Evolutionary conservation across 352 stramenopile species (phyloP).

Genomic region (Globisporangium cylindrosporum): DNA sequence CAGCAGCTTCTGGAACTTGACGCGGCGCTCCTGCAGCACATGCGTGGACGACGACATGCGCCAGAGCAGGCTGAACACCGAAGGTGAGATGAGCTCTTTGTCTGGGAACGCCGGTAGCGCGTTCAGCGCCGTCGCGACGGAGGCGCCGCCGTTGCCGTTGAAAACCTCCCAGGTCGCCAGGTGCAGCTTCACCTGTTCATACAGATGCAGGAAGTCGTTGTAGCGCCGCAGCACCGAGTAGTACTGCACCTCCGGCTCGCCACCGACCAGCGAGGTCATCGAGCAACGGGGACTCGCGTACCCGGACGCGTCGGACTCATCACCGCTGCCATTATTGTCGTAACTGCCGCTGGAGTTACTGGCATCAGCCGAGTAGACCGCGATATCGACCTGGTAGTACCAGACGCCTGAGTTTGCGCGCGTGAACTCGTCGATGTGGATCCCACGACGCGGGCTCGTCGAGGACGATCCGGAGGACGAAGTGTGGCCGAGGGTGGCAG

Average conservation of each 20-base stretch:
- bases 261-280: neutral
- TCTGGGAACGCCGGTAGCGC: constrained; percentile 43
- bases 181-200: constrained; percentile 36
- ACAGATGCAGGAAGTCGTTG: constrained; percentile 60
- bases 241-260: constrained; percentile 28
- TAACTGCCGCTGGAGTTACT: constrained; percentile 14
- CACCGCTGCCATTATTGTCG: constrained; percentile 9
- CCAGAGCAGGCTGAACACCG: constrained; percentile 47
- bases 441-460: neutral
- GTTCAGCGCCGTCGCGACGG: constrained; percentile 2
- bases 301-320: constrained; percentile 19
- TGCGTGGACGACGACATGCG: constrained; percentile 37
- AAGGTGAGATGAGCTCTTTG: constrained; percentile 53
- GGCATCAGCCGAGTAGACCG: constrained; percentile 21
- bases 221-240: constrained; percentile 70
- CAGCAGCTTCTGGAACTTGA: constrained; percentile 51
- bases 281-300: constrained; percentile 13
- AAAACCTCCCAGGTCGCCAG: constrained; percentile 18
- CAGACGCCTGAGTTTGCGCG: constrained; percentile 47
- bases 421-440: constrained; percentile 54
- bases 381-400: constrained; percentile 72
- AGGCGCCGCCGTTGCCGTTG: neutral
- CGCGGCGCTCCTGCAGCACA: constrained; percentile 50
- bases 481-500: neutral
- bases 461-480: constrained; percentile 2